These are phyloP conservation scores for Flaveria sonorensis DNA, from an alignment of 129 eudicot species.

Conservation along the genomic window DNA sequence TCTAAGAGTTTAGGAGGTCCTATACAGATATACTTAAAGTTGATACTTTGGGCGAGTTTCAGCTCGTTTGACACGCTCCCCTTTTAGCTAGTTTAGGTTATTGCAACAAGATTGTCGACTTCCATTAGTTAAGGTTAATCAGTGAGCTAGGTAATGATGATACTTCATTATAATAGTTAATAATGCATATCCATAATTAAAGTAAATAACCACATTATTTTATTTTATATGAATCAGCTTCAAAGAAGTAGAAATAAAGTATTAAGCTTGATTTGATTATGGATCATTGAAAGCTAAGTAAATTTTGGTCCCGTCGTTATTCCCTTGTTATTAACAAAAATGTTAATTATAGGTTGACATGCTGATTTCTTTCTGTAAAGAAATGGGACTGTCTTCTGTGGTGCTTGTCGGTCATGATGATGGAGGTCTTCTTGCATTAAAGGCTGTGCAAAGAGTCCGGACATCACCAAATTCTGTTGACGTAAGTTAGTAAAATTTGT, in stretches of 20 bases:
- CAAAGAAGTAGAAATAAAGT: not conserved
- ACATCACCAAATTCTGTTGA: slow-evolving; percentile 55
- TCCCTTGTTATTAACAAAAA: not conserved
- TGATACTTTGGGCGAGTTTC: not conserved
- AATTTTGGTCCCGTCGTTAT: not conserved
- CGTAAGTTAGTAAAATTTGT: slow-evolving; percentile 48
- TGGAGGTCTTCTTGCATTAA: slow-evolving; percentile 95
- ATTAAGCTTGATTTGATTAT: not conserved
- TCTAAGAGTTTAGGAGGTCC: not conserved
- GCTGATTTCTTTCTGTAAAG: slow-evolving; percentile 81
- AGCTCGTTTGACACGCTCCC: not conserved
- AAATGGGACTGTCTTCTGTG: slow-evolving; percentile 87
- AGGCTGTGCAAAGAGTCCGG: slow-evolving; percentile 73
- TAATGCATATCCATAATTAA: not conserved
- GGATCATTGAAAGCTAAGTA: not conserved
- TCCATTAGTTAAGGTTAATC: not conserved
- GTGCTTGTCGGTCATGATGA: slow-evolving; percentile 98
- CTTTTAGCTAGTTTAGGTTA: not conserved
- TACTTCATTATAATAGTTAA: too few species aligned
- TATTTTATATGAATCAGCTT: not conserved
- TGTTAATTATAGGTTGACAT: slow-evolving; percentile 76
- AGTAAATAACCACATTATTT: not conserved
- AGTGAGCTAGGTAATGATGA: not conserved
- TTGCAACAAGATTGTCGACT: not conserved
- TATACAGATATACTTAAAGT: not conserved